phyloP scores from a whole-genome alignment of 2,329 filamentous ascomycete species.

The Aspergillus viridinutans region DNA sequence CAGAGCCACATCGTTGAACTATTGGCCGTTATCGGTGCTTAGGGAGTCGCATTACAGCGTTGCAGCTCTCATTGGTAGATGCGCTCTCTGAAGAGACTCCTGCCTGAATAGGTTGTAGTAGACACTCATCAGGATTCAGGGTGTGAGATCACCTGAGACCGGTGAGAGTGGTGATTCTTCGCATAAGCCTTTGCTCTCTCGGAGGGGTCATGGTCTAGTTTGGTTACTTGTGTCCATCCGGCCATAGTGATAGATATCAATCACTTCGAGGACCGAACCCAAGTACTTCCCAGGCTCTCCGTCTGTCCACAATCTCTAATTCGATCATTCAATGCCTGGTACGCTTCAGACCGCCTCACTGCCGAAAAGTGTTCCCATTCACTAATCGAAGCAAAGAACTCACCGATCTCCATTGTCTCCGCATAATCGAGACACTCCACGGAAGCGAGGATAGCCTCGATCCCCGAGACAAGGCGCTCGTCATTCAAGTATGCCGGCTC shows the following conservation, averaged over 20 bases:
- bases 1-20: neutral
- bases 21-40: neutral
- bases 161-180: too few species aligned
- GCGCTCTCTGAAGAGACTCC: neutral
- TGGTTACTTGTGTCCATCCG: too few species aligned
- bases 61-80: neutral
- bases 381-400: neutral
- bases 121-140: too few species aligned
- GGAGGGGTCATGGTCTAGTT: too few species aligned
- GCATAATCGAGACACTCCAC: neutral
- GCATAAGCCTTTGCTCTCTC: neutral
- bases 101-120: neutral
- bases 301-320: too few species aligned
- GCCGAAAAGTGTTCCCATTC: neutral
- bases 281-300: too few species aligned
- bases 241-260: too few species aligned
- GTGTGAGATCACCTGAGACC: too few species aligned
- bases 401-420: neutral
- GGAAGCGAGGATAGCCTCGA: neutral
- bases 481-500: fast-evolving
- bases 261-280: too few species aligned
- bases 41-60: neutral
- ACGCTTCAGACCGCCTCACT: neutral
- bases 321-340: neutral
- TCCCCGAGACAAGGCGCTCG: neutral